Percentiles rank a stretch among this genome's conserved stretches.
phyloP scores from a whole-genome alignment of 345 rosid species.

The Cochlearia excelsa region DNA sequence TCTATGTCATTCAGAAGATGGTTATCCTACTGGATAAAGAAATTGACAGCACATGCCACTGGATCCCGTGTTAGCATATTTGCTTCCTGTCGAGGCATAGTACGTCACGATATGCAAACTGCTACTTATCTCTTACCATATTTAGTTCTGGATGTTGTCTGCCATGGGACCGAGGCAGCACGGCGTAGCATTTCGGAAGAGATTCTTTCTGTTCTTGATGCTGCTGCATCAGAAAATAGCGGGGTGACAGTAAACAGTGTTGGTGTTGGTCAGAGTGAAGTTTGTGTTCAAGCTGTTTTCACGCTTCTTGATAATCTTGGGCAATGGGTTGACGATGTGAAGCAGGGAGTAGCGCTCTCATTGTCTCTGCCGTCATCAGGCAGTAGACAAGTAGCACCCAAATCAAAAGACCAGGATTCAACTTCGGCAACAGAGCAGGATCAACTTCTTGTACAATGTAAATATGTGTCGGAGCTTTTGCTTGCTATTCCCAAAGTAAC shows the following conservation, averaged over 20 bases:
- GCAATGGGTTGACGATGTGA: constrained; percentile 94
- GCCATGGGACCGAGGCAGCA: constrained; percentile 83
- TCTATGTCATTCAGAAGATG: constrained; percentile 96
- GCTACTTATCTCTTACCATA: constrained; percentile 88
- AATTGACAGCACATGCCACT: constrained; percentile 78
- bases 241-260: constrained; percentile 52
- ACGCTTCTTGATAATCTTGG: constrained; percentile 97
- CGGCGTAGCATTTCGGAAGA: constrained; percentile 80
- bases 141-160: constrained; percentile 80
- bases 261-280: constrained; percentile 75
- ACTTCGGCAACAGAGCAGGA: constrained; percentile 51
- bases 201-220: constrained; percentile 81
- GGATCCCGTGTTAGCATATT: constrained; percentile 86
- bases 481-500: constrained; percentile 79
- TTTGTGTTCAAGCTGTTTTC: constrained; percentile 92
- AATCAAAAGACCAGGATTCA: constrained; percentile 53
- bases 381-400: constrained; percentile 61
- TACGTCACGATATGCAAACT: constrained; percentile 94
- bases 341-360: constrained; percentile 82
- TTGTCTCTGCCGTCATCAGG: constrained; percentile 52
- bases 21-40: constrained; percentile 81
- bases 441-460: constrained; percentile 75
- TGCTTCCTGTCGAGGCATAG: constrained; percentile 91
- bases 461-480: constrained; percentile 85
- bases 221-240: constrained; percentile 75